phyloP scores from a whole-genome alignment of 1,284 basidiomycete species.

The Rhizoctonia solani region DNA sequence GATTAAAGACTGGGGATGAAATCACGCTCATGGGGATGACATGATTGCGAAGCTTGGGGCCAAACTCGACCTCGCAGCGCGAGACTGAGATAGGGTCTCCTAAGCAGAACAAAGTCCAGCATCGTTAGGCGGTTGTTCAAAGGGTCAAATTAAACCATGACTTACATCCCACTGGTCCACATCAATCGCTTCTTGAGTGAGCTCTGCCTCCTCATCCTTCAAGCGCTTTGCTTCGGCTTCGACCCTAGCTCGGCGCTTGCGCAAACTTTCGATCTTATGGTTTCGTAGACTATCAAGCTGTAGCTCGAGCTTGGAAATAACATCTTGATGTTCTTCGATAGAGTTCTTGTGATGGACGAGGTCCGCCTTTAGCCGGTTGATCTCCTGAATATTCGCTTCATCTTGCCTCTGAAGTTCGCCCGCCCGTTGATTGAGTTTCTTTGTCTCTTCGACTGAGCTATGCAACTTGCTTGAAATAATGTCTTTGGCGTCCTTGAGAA shows the following conservation, averaged over 20 bases:
- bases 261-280: constrained; percentile 15
- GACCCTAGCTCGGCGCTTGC: constrained; percentile 4
- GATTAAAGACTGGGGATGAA: background rate
- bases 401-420: background rate
- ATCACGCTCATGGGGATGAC: constrained; percentile 6
- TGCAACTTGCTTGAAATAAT: background rate
- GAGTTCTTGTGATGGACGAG: constrained; percentile 11
- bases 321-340: constrained; percentile 19
- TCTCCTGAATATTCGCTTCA: background rate
- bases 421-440: background rate
- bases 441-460: background rate
- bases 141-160: constrained; percentile 1
- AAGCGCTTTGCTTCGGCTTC: constrained; percentile 23
- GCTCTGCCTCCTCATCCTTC: constrained; percentile 14
- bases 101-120: background rate
- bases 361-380: background rate
- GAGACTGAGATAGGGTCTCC: constrained; percentile 18
- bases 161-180: constrained; percentile 32
- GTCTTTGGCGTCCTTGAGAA: background rate
- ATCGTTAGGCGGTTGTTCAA: background rate
- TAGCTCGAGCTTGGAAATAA: constrained; percentile 26
- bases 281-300: constrained; percentile 10
- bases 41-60: constrained; percentile 2
- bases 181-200: constrained; percentile 23
- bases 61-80: constrained; percentile 13